Percentiles rank a stretch among this genome's conserved stretches.
These are phyloP conservation scores for Letharia columbiana DNA, from an alignment of 495 filamentous ascomycete species.

Conservation along the genomic window DNA sequence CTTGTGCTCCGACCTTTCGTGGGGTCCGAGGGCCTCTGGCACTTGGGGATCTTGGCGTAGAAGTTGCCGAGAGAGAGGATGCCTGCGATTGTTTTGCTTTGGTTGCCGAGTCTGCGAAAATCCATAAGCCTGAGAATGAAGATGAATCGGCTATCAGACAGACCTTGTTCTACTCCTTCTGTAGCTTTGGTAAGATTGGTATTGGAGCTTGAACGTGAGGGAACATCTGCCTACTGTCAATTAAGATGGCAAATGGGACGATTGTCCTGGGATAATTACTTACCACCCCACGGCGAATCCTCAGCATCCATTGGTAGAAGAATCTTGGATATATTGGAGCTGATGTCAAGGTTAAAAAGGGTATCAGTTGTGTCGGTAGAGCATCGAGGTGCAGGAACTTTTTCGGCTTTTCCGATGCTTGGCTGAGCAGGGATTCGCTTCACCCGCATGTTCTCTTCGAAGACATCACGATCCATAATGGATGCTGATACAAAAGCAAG, in stretches of 20 bases:
- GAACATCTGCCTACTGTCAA: constrained; percentile 42
- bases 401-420: constrained; percentile 9
- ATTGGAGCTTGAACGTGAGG: constrained; percentile 42
- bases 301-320: constrained; percentile 42
- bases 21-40: constrained; percentile 49
- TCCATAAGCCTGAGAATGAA: constrained; percentile 18
- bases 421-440: constrained; percentile 4
- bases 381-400: constrained; percentile 1
- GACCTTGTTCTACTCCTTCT: constrained; percentile 30
- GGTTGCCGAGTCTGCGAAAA: constrained; percentile 26
- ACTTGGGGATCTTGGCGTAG: constrained; percentile 40
- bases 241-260: constrained; percentile 18
- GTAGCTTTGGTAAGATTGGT: constrained; percentile 26
- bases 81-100: constrained; percentile 27
- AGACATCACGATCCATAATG: constrained; percentile 1
- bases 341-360: constrained; percentile 20
- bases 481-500: not conserved
- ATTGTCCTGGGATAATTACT: constrained; percentile 26
- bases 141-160: constrained; percentile 17
- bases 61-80: constrained; percentile 27
- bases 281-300: constrained; percentile 68
- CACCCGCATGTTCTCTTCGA: constrained; percentile 3
- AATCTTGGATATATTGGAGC: constrained; percentile 20
- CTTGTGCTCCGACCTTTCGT: constrained; percentile 70
- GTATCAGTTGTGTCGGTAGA: constrained; percentile 17